These are phyloP conservation scores for Malbranchea zuffiana DNA, from an alignment of 2,329 filamentous ascomycete genomes.

Conservation along the genomic window DNA sequence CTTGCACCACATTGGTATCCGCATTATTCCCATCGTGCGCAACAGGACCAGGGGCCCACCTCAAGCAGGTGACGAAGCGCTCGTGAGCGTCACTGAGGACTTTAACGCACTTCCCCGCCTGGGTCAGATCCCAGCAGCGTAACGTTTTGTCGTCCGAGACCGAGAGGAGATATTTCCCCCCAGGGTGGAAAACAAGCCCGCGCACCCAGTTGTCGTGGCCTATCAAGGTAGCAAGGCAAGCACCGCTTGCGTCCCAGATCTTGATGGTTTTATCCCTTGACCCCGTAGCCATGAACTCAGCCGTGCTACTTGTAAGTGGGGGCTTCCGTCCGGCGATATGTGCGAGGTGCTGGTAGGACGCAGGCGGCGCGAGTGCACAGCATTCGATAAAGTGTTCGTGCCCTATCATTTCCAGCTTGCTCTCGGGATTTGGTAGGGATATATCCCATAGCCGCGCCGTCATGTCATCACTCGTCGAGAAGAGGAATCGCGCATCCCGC, in stretches of 20 bases:
- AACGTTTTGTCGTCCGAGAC: constrained; percentile 84
- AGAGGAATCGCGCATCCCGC: constrained; percentile 67
- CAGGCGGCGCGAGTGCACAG: constrained; percentile 70
- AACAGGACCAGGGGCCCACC: constrained; percentile 71
- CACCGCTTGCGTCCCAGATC: constrained; percentile 77
- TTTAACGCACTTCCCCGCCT: constrained; percentile 84
- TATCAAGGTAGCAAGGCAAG: constrained; percentile 67
- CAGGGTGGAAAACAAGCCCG: constrained; percentile 75
- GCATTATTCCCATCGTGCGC: constrained; percentile 41
- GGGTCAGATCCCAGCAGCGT: constrained; percentile 83
- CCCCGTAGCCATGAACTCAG: constrained; percentile 83
- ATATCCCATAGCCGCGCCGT: constrained; percentile 79
- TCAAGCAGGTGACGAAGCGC: constrained; percentile 74
- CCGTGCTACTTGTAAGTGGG: constrained; percentile 59
- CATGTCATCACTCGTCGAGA: constrained; percentile 74
- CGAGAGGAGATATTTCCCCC: constrained; percentile 79
- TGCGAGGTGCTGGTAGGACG: constrained; percentile 66
- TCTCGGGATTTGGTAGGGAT: constrained; percentile 51
- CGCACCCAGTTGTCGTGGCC: constrained; percentile 95
- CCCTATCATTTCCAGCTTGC: constrained; percentile 67
- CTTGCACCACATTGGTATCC: constrained; percentile 10
- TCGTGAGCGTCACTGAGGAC: constrained; percentile 64
- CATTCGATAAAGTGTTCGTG: constrained; percentile 83
- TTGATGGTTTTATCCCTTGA: constrained; percentile 83
- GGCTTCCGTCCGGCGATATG: constrained; percentile 69